These are phyloP conservation scores for Phylloporus scabripes DNA, from an alignment of 768 basidiomycete genomes.

Conservation along the genomic window DNA sequence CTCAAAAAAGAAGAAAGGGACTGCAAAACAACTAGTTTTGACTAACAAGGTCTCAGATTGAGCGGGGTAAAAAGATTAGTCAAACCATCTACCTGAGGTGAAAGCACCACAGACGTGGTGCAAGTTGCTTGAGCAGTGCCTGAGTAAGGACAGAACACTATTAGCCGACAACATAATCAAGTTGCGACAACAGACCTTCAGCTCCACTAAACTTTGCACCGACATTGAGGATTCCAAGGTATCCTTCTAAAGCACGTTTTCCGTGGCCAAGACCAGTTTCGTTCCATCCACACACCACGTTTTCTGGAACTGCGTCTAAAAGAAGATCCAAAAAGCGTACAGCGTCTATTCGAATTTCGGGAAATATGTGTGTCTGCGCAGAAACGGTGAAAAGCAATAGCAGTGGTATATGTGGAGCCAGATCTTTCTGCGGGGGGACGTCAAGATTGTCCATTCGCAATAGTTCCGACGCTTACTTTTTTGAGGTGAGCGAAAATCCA, in stretches of 20 bases:
- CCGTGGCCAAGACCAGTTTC: slow-evolving; percentile 48
- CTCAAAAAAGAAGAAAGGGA: slow-evolving; percentile 68
- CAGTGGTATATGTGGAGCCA: slow-evolving; percentile 68
- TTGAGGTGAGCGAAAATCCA: slow-evolving; percentile 71
- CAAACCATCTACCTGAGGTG: slow-evolving; percentile 44
- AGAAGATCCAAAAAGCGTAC: slow-evolving; percentile 74
- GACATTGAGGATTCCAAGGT: slow-evolving; percentile 70
- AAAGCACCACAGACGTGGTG: slow-evolving; percentile 60
- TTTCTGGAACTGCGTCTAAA: slow-evolving; percentile 61
- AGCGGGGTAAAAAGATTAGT: not conserved
- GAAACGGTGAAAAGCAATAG: slow-evolving; percentile 85
- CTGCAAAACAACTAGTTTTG: slow-evolving; percentile 69
- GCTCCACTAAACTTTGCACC: slow-evolving; percentile 56
- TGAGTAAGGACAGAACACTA: not conserved
- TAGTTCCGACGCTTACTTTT: slow-evolving; percentile 35
- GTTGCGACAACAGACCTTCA: slow-evolving; percentile 38
- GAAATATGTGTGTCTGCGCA: slow-evolving; percentile 91
- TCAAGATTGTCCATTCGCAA: slow-evolving; percentile 4
- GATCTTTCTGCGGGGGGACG: slow-evolving; percentile 45
- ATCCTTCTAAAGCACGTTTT: slow-evolving; percentile 66
- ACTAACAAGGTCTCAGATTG: slow-evolving; percentile 38
- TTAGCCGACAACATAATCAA: not conserved
- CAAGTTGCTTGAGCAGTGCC: slow-evolving; percentile 44
- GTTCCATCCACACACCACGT: slow-evolving; percentile 66
- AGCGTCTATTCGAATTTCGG: slow-evolving; percentile 89